phyloP scores from a whole-genome alignment of 805 yeast species.

The Kodamaea neixiangensis region DNA sequence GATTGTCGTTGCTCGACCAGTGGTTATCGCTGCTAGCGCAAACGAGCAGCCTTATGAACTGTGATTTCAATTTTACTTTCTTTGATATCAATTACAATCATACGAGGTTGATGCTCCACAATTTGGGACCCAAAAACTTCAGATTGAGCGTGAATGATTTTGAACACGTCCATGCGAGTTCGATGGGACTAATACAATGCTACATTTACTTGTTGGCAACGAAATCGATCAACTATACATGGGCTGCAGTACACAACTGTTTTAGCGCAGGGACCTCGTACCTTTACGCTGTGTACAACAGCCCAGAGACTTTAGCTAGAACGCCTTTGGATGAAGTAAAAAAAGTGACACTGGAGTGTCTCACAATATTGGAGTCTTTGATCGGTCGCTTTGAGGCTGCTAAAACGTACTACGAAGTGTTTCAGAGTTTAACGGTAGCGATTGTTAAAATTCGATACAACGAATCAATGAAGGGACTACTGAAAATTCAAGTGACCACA shows the following conservation, averaged over 20 bases:
- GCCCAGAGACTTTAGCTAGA: constrained; percentile 50
- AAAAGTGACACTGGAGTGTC: constrained; percentile 54
- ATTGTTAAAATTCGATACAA: constrained; percentile 60
- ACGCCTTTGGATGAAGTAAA: constrained; percentile 47
- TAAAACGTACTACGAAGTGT: constrained; percentile 64
- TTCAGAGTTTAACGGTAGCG: constrained; percentile 71
- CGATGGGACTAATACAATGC: constrained; percentile 64
- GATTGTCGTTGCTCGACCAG: constrained; percentile 50
- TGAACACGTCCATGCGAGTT: constrained; percentile 57
- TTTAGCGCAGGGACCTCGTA: constrained; percentile 90
- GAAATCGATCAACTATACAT: constrained; percentile 74
- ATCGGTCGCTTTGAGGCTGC: constrained; percentile 80
- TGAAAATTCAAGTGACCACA: constrained; percentile 8
- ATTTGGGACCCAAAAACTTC: constrained; percentile 71
- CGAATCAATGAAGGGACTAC: constrained; percentile 26
- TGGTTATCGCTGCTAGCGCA: constrained; percentile 67
- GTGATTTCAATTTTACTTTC: constrained; percentile 70
- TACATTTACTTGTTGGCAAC: constrained; percentile 60
- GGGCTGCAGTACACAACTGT: constrained; percentile 90
- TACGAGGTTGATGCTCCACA: constrained; percentile 69
- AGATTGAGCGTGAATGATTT: constrained; percentile 56
- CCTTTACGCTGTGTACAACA: constrained; percentile 72
- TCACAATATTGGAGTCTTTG: constrained; percentile 59
- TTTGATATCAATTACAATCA: constrained; percentile 78
- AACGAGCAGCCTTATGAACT: constrained; percentile 60